A percentile compares a stretch with the other conserved stretches of the same genome.
These are phyloP conservation scores for Globisporangium rhizosaccharum DNA, from an alignment of 352 stramenopile genomes.

Conservation along the genomic window DNA sequence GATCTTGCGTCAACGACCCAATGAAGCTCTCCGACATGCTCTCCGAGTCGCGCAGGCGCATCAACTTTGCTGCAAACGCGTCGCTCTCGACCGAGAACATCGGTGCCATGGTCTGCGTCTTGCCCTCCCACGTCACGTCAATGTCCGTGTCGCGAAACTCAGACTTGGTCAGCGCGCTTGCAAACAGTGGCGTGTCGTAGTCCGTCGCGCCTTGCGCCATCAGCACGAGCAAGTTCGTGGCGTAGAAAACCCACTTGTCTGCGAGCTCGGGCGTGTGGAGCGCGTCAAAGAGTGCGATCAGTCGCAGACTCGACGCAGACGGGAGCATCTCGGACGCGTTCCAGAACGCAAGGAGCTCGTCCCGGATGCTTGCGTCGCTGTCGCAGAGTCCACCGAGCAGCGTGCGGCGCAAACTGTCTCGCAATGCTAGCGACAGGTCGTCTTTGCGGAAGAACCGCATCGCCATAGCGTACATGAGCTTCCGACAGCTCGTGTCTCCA, in stretches of 20 bases:
- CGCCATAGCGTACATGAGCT: constrained; percentile 36
- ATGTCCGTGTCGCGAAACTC: constrained; percentile 52
- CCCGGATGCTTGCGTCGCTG: constrained; percentile 30
- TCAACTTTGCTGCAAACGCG: constrained; percentile 24
- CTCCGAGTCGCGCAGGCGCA: not conserved
- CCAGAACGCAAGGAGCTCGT: constrained; percentile 47
- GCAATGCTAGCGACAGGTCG: constrained; percentile 5
- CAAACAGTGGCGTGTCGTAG: constrained; percentile 42
- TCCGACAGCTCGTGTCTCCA: constrained; percentile 27
- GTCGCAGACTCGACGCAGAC: constrained; percentile 27
- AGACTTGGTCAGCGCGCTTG: constrained; percentile 32
- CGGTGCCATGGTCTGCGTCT: constrained; percentile 61
- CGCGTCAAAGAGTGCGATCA: constrained; percentile 50
- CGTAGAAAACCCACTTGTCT: constrained; percentile 66
- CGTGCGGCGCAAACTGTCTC: constrained; percentile 23
- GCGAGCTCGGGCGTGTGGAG: constrained; percentile 39
- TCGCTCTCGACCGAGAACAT: constrained; percentile 75
- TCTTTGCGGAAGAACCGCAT: constrained; percentile 30
- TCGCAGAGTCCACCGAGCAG: constrained; percentile 55
- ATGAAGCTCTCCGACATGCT: constrained; percentile 8
- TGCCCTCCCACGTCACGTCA: constrained; percentile 64
- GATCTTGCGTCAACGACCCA: constrained; percentile 14
- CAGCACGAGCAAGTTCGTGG: constrained; percentile 49
- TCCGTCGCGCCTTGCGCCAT: constrained; percentile 21
- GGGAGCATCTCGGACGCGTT: constrained; percentile 22